Evolutionary conservation across 163 green algal species (phyloP), one percentile per base, ranked within the genome.

Genomic region (Coccomyxa subellipsoidea): DNA sequence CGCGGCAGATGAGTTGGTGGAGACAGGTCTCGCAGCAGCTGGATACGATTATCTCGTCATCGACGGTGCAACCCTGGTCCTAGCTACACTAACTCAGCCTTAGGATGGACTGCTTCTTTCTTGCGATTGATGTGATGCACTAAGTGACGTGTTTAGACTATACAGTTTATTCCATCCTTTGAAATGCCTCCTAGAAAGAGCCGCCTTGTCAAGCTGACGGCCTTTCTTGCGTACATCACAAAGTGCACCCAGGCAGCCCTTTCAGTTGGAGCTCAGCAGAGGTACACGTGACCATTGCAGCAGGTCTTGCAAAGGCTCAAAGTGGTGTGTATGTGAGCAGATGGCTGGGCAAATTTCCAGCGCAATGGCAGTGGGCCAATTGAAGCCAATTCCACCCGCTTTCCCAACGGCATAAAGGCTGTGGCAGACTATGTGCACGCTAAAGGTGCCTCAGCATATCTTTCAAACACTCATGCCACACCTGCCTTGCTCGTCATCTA

Each of bases 21-120:
- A 81, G 0, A 84, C 84, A 37, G 92, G 92, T 6, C 81, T 95
- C 23, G 77, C 71, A n/a, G 89, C 94, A 69, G 90, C 86, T 4
- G 92, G 92, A 4, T 94, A 94, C 76, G 82, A 69, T 3, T 93
- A 93, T 81, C 77, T 94, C 6, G 88, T 89, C 38, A 76, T 93
- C 7, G 90, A 93, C 40, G 89, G 88, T 92, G 76, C n/a, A 1
- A 59, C 47, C 47, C 47, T 59, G 47, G 15, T 59, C 66, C 66
- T 34, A 34, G 66, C 29, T 73, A 73, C 27, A 32, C 25, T 8
- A 72, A n/a, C 27, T 8, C 59, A 66, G 47, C 47, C 12, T 12
- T 12, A 12, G 12, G 12, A 66, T 12, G 18, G 47, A 29, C 12
- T 66, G 47, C 47, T 66, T 12, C 18, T 66, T 66, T 66, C 47